phyloP scores from a whole-genome alignment of 2,329 filamentous ascomycete species.

The Trichophyton mentagrophytes region DNA sequence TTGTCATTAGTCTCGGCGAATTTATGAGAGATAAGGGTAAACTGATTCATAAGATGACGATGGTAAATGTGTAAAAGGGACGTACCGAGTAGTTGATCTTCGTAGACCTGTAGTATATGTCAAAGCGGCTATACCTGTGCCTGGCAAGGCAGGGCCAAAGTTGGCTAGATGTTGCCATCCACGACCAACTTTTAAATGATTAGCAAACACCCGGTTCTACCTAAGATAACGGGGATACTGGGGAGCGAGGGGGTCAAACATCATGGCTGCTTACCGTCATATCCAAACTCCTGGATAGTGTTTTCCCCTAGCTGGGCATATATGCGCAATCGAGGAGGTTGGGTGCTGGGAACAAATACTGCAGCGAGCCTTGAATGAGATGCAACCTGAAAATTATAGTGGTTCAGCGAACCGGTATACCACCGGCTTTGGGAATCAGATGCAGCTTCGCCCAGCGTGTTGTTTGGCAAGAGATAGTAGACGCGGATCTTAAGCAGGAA shows the following conservation, averaged over 20 bases:
- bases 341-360: background rate
- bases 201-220: background rate
- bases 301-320: background rate
- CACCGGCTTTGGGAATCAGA: background rate
- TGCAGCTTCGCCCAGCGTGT: background rate
- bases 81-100: background rate
- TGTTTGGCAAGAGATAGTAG: background rate
- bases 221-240: background rate
- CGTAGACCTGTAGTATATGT: background rate
- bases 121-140: background rate
- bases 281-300: slow-evolving; percentile 2
- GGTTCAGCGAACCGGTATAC: background rate
- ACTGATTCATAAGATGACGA: background rate
- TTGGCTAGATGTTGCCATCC: background rate
- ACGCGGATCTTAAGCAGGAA: background rate
- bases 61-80: background rate
- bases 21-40: background rate
- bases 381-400: background rate
- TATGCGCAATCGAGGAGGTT: background rate
- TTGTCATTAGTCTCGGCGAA: background rate
- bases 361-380: background rate
- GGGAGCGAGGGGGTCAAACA: background rate
- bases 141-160: background rate
- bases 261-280: background rate
- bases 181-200: background rate